Evolutionary conservation across 305 asterid genomes (phyloP).

Genomic region (Withania somnifera): DNA sequence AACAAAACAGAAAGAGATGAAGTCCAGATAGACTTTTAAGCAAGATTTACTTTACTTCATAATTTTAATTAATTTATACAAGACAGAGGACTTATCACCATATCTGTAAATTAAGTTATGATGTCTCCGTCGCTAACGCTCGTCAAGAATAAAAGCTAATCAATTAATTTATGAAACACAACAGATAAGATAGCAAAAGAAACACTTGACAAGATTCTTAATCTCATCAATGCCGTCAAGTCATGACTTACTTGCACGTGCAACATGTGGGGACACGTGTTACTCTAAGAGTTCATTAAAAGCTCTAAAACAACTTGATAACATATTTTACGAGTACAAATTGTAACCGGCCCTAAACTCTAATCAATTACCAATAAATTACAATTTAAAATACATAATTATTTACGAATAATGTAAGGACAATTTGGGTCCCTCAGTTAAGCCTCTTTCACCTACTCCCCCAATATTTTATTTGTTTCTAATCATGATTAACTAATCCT

Average conservation of each 20-base stretch:
- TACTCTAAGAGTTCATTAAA: background rate
- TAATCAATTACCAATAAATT: background rate
- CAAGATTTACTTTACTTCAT: too few relatives aligned
- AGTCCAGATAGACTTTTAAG: too few relatives aligned
- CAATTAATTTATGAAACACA: too few relatives aligned
- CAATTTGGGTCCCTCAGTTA: conserved; percentile 16
- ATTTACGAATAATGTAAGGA: background rate
- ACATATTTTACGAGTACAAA: background rate
- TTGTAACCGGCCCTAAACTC: background rate
- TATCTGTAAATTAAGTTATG: too few relatives aligned
- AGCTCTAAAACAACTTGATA: background rate
- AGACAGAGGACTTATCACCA: too few relatives aligned
- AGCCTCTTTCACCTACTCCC: conserved; percentile 22
- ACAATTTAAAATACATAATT: background rate
- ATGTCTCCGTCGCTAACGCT: too few relatives aligned
- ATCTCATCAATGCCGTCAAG: conserved; percentile 15
- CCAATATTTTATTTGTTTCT: background rate
- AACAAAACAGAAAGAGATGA: too few relatives aligned
- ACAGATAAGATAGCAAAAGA: too few relatives aligned
- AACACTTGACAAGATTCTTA: too few relatives aligned
- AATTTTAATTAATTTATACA: too few relatives aligned
- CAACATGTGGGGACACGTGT: conserved; percentile 15
- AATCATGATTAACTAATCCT: background rate
- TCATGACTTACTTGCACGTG: conserved; percentile 27
- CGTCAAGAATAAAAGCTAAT: too few relatives aligned